Base-by-base conservation (phyloP, 75 land plant species). In the Adiantum capillusveneris region DNA sequence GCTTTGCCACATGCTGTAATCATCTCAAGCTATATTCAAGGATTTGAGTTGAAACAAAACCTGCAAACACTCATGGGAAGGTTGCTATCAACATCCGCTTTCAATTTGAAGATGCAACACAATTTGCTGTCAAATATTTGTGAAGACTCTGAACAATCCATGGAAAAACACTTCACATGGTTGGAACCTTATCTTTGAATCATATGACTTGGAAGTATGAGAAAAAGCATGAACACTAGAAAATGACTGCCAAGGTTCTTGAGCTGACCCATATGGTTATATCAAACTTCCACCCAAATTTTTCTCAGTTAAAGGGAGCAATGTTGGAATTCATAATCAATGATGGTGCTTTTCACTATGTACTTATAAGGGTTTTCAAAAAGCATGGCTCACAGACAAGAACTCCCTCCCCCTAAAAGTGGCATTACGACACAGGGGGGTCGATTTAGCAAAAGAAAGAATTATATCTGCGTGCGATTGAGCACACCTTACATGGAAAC, bases 171-270 rank as follows among this genome's bases (percentile, higher is more conserved):
- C 20, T 19, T 26, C 79, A 79, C 57, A 60, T 64, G 16, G 71
- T 88, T 2, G 85, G 84, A 49, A 84, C 75, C 72, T 56, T 88
- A 30, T 71, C 89, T 31, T 80, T 94, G 44, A 89, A 84, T 65
- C 87, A 94, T 70, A 78, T 75, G 55, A 71, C 69, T 29, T 94
- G 95, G 98, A 94, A 84, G 44, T 94, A 81, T 74, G 84, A 79
- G 49, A 63, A 65, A 42, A 79, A 68, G 63, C 56, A 75, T 73
- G 75, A 62, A 57, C 83, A 85, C 7, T 94, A 90, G 95, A 73
- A 64, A 57, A 78, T 88, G 46, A 81, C 90, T 53, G 46, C 85
- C 44, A 86, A 94, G 95, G 63, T 61, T 31, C 21, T 67, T 22
- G 44, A 67, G 54, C 34, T 67, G 30, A 27, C 36, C 43, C 53